These are phyloP conservation scores for Rubia occidens DNA, from an alignment of 305 asterid species.

Conservation along the genomic window DNA sequence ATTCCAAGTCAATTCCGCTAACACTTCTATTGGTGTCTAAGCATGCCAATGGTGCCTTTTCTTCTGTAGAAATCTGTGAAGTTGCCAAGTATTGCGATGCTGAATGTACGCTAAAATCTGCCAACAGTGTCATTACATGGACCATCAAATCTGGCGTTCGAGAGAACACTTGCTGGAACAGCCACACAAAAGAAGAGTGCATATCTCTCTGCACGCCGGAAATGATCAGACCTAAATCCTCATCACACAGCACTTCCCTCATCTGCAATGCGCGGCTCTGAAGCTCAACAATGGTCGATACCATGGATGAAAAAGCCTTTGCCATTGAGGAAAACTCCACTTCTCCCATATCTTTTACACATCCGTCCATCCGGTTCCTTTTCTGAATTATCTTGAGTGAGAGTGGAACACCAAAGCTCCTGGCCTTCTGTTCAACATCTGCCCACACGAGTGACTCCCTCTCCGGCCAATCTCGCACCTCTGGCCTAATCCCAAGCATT, in stretches of 20 bases:
- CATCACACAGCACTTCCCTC: constrained; percentile 53
- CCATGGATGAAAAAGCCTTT: constrained; percentile 66
- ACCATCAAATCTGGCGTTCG: constrained; percentile 68
- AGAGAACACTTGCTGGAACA: constrained; percentile 74
- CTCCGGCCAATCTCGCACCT: constrained; percentile 57
- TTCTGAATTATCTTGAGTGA: constrained; percentile 78
- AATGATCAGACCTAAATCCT: constrained; percentile 43
- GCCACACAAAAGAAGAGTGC: constrained; percentile 62
- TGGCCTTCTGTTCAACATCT: constrained; percentile 59
- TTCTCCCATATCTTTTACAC: constrained; percentile 24
- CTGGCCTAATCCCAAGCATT: constrained; percentile 66
- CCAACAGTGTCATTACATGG: constrained; percentile 56
- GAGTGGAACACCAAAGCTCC: constrained; percentile 55
- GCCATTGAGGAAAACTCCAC: constrained; percentile 36
- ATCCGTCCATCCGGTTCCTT: constrained; percentile 41
- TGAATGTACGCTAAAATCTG: constrained; percentile 51
- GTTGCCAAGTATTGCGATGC: constrained; percentile 22
- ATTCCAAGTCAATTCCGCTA: background rate
- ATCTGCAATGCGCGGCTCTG: constrained; percentile 58
- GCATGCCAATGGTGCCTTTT: background rate
- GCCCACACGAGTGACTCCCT: constrained; percentile 38
- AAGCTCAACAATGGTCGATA: constrained; percentile 56
- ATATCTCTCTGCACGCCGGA: constrained; percentile 54
- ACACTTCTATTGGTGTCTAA: background rate
- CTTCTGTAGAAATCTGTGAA: constrained; percentile 14